Evolutionary conservation across 805 yeast genomes (phyloP).

Genomic region (Dipodascus albidus): DNA sequence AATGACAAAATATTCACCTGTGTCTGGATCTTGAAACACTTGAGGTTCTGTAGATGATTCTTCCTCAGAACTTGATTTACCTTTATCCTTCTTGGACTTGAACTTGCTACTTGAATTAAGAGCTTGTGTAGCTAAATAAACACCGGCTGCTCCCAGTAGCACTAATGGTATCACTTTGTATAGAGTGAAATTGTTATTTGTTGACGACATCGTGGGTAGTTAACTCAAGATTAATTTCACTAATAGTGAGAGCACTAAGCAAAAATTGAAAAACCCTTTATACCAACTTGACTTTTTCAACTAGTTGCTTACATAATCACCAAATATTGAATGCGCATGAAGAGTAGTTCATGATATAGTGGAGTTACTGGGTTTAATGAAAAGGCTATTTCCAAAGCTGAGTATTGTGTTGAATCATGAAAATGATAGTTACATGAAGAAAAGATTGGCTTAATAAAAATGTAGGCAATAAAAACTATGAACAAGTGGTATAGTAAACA

Average conservation of each 20-base stretch:
- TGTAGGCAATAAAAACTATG: not conserved
- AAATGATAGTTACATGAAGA: not conserved
- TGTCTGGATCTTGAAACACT: not conserved
- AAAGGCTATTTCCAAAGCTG: too few species aligned
- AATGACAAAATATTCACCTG: not conserved
- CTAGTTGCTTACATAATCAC: not conserved
- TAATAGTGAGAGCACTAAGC: not conserved
- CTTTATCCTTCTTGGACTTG: not conserved
- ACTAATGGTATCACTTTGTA: not conserved
- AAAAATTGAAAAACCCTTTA: not conserved
- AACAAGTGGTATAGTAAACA: not conserved
- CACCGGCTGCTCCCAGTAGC: not conserved
- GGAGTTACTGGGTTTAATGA: too few species aligned
- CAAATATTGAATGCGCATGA: too few species aligned
- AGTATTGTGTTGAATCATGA: too few species aligned
- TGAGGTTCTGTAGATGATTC: not conserved
- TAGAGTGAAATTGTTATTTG: not conserved
- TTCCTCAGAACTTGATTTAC: not conserved
- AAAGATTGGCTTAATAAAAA: too few species aligned
- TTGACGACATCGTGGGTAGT: not conserved
- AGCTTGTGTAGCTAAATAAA: not conserved
- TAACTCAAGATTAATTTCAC: not conserved
- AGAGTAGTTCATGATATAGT: too few species aligned
- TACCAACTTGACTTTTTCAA: not conserved
- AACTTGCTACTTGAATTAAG: not conserved